phyloP scores from a whole-genome alignment of 2,329 filamentous ascomycete genomes.

The Trichoderma harzianum region DNA sequence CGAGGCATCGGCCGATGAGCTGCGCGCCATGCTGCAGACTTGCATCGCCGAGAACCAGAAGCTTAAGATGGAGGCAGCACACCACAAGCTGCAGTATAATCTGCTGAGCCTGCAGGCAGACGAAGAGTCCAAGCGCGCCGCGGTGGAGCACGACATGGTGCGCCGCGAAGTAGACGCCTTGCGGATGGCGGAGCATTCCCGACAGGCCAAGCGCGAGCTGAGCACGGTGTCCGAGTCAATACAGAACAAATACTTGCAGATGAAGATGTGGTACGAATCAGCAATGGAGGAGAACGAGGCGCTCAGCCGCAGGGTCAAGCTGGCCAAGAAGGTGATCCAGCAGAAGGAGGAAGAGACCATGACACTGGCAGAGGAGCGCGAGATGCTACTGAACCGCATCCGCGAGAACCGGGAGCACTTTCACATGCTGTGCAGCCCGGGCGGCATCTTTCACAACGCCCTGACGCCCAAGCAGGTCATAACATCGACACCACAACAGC shows the following conservation, averaged over 20 bases:
- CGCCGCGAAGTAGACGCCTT: conserved; percentile 82
- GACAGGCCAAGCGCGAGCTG: conserved; percentile 55
- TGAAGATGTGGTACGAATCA: conserved; percentile 64
- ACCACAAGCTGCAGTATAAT: conserved; percentile 87
- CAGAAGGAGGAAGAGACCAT: conserved; percentile 72
- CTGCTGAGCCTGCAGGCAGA: conserved; percentile 79
- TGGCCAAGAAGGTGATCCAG: conserved; percentile 74
- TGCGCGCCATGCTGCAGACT: conserved; percentile 54
- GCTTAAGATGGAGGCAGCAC: conserved; percentile 77
- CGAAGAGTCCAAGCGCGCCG: conserved; percentile 80
- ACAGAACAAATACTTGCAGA: conserved; percentile 55
- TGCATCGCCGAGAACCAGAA: conserved; percentile 55
- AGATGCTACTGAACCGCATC: conserved; percentile 76
- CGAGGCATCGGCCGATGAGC: conserved; percentile 52
- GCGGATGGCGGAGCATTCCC: conserved; percentile 67
- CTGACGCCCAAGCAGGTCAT: conserved; percentile 55
- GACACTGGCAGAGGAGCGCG: conserved; percentile 69
- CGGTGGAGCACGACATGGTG: conserved; percentile 90
- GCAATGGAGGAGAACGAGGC: conserved; percentile 63
- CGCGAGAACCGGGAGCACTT: conserved; percentile 87
- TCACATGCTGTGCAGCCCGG: conserved; percentile 72
- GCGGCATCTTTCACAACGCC: conserved; percentile 61
- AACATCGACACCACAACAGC: conserved; percentile 43
- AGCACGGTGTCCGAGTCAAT: conserved; percentile 51
- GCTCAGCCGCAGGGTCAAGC: conserved; percentile 62